Conservation (phyloP, 352 stramenopile species). For the Phytophthora sp. region DNA sequence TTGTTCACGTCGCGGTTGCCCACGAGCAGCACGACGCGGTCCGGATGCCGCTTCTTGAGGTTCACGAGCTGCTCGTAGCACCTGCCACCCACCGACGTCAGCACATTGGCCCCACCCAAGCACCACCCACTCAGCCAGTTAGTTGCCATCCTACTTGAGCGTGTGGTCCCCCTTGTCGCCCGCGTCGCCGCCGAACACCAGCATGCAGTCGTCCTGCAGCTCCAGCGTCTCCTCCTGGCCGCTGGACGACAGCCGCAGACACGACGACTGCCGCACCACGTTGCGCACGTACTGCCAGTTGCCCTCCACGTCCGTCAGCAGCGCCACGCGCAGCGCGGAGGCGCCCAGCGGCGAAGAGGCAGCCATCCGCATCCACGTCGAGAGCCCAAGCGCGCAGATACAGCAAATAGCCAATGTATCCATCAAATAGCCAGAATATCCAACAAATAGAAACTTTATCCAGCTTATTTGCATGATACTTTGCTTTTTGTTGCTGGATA, state of each 20-base stretch:
- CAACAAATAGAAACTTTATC: no score
- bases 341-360: neutral
- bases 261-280: conserved; percentile 63
- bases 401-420: no score
- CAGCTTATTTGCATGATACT: no score
- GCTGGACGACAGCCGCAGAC: conserved; percentile 47
- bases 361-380: conserved; percentile 7
- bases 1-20: conserved; percentile 96
- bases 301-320: conserved; percentile 82
- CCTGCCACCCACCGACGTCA: no score
- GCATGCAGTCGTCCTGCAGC: conserved; percentile 70
- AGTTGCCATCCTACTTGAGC: conserved; percentile 54
- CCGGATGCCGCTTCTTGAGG: conserved; percentile 87
- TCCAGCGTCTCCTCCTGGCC: conserved; percentile 47
- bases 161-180: conserved; percentile 92
- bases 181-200: conserved; percentile 92
- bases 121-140: neutral
- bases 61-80: conserved; percentile 86
- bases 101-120: no score
- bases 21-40: conserved; percentile 91
- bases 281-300: conserved; percentile 84
- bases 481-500: no score
- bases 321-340: conserved; percentile 52
- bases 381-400: neutral
- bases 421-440: no score